Evolutionary conservation across 2,329 filamentous ascomycete species (phyloP).

Genomic region (Stachybotrys chlorohalonatus): DNA sequence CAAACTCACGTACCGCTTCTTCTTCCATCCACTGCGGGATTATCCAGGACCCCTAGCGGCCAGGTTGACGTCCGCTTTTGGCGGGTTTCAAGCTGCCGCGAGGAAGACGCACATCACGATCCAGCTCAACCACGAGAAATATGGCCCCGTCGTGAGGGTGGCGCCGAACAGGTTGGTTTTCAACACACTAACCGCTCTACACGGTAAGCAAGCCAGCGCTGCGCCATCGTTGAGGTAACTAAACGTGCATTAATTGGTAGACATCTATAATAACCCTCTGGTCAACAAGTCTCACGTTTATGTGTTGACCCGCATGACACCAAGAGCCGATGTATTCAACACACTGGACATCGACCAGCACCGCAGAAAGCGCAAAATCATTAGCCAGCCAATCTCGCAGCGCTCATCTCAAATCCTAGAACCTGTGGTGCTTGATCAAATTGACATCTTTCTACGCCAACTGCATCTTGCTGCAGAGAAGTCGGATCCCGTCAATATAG

Average conservation of each 20-base stretch:
- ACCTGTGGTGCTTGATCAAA: slow-evolving; percentile 3
- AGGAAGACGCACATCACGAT: background rate
- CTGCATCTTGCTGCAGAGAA: background rate
- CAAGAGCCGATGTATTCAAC: background rate
- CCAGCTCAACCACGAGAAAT: slow-evolving; percentile 1
- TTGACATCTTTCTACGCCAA: slow-evolving; percentile 4
- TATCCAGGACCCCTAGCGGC: slow-evolving; percentile 1
- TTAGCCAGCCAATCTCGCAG: slow-evolving; percentile 2
- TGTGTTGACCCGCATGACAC: background rate
- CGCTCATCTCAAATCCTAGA: slow-evolving; percentile 5
- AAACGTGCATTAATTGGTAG: too few species aligned
- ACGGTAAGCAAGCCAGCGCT: background rate
- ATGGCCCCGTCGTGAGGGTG: slow-evolving; percentile 2
- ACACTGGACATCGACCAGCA: slow-evolving; percentile 1
- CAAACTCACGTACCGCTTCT: background rate
- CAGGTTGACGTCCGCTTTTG: slow-evolving; percentile 1
- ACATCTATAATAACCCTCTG: too few species aligned
- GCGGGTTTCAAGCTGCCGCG: background rate
- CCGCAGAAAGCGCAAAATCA: slow-evolving; percentile 1
- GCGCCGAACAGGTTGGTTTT: slow-evolving; percentile 2
- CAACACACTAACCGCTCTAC: slow-evolving; percentile 2
- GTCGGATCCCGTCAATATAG: background rate
- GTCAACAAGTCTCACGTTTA: too few species aligned
- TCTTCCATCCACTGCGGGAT: slow-evolving; percentile 1
- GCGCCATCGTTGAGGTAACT: too few species aligned